phyloP scores from a whole-genome alignment of 73 alveolate species.

The Tetrahymena elliotti region DNA sequence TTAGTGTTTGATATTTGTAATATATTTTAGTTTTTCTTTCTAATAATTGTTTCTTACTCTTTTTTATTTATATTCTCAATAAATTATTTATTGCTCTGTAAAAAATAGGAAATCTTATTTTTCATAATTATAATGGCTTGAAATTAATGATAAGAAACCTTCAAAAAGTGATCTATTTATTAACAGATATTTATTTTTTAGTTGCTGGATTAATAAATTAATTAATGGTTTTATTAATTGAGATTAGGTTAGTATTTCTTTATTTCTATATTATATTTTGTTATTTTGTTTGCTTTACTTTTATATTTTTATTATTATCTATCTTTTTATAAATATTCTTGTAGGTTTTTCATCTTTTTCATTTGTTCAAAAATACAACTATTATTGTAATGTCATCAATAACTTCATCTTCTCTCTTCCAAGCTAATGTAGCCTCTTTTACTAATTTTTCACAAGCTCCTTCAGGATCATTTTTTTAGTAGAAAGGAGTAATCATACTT shows the following conservation, averaged over 20 bases:
- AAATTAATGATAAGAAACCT: too few species aligned
- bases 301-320: background rate
- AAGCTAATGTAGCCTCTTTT: constrained; percentile 56
- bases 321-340: too few species aligned
- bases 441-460: constrained; percentile 79
- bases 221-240: background rate
- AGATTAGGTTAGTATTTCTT: background rate
- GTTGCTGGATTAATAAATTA: background rate
- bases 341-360: background rate
- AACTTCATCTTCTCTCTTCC: constrained; percentile 85
- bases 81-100: too few species aligned
- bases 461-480: constrained; percentile 61
- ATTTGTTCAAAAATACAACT: constrained; percentile 46
- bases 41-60: too few species aligned
- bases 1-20: too few species aligned
- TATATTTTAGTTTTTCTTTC: too few species aligned
- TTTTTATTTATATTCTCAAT: too few species aligned
- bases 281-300: too few species aligned
- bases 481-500: constrained; percentile 63
- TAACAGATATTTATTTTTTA: too few species aligned
- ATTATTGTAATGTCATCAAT: constrained; percentile 91
- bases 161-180: background rate
- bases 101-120: too few species aligned
- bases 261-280: too few species aligned
- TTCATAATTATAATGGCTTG: too few species aligned